Conservation (phyloP, 2,329 filamentous ascomycete species). For the Arthrobotrys entomopaga region DNA sequence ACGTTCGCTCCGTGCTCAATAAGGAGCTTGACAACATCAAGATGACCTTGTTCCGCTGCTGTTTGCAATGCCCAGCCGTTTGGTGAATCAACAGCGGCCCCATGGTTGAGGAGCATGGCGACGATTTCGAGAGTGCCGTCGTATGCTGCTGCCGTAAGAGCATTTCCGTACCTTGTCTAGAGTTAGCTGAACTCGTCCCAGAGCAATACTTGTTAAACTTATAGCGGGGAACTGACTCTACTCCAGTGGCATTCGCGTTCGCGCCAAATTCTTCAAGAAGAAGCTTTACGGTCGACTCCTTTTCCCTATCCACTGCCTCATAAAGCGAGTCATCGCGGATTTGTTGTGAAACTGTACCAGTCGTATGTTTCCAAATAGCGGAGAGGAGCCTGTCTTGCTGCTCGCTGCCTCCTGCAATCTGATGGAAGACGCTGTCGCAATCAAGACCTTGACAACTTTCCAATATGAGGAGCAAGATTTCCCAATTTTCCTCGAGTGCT, state of each 20-base stretch:
- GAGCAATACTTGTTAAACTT: neutral
- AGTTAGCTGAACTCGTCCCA: slow-evolving; percentile 56
- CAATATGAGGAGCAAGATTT: slow-evolving; percentile 61
- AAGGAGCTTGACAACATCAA: slow-evolving; percentile 29
- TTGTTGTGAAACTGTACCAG: slow-evolving; percentile 60
- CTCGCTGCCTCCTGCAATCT: slow-evolving; percentile 60
- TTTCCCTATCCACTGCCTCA: slow-evolving; percentile 63
- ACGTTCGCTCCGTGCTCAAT: slow-evolving; percentile 35
- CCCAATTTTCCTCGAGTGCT: slow-evolving; percentile 62
- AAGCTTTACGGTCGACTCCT: slow-evolving; percentile 61
- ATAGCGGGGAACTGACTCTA: slow-evolving; percentile 60
- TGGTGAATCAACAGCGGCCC: slow-evolving; percentile 29
- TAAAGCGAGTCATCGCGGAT: slow-evolving; percentile 62
- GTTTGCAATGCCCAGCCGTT: slow-evolving; percentile 42
- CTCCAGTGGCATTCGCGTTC: slow-evolving; percentile 62
- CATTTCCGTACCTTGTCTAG: slow-evolving; percentile 58
- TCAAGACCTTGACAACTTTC: slow-evolving; percentile 60
- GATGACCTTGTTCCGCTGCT: slow-evolving; percentile 36
- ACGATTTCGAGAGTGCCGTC: slow-evolving; percentile 15
- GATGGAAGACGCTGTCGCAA: slow-evolving; percentile 61
- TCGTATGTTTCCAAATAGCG: slow-evolving; percentile 62
- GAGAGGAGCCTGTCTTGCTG: slow-evolving; percentile 62
- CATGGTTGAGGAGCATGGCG: slow-evolving; percentile 38
- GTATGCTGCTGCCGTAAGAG: slow-evolving; percentile 48
- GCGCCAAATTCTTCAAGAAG: slow-evolving; percentile 61